Evolutionary conservation across 1,284 basidiomycete species (phyloP), one percentile per base, ranked within the genome.

Genomic region (Fomitopsis schrenkii): DNA sequence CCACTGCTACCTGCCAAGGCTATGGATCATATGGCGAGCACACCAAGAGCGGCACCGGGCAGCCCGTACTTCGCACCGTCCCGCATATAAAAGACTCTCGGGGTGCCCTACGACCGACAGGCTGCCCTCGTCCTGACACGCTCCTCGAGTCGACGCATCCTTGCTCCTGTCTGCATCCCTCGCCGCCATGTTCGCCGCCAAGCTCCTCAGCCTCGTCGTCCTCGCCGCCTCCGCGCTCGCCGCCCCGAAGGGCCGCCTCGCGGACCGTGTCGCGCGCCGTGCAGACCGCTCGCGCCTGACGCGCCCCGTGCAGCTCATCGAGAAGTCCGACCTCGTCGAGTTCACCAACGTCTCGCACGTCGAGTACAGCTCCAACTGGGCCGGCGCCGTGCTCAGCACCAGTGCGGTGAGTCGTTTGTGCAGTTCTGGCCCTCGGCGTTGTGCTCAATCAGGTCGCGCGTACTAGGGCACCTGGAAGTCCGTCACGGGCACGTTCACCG

Each of bases 401-500:
- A 54, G 52, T 19, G 36, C 52, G 7, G 52, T 54, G 36, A 33
- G 52, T 40, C 7, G 33, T 19, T 40, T 40, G 38, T 14, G 38
- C 2, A 3, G 38, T 8, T 15, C 9, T 3, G 14, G 12, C 38
- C 1, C 38, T 8, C 3, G 38, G 38, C 38, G 38, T 8, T 2
- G 38, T 40, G 38, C 38, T 40, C 14, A 40, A 0, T 40, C 8
- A 12, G 38, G 3, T 40, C 3, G 17, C 14, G 35, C 61, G 12
- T 41, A 22, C 22, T 22, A 73, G 72, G 65, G 63, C 44, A 69
- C 68, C 3, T 72, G 60, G 68, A 72, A 68, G 64, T 64, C 69
- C 42, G 71, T 72, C 15, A 71, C 70, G 30, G 74, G 71, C 8
- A 74, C 71, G 2, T 76, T 76, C 67, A 67, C 66, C 53, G 69